These are phyloP conservation scores for Lentinula sp. DNA, from an alignment of 768 basidiomycete genomes.

Conservation along the genomic window DNA sequence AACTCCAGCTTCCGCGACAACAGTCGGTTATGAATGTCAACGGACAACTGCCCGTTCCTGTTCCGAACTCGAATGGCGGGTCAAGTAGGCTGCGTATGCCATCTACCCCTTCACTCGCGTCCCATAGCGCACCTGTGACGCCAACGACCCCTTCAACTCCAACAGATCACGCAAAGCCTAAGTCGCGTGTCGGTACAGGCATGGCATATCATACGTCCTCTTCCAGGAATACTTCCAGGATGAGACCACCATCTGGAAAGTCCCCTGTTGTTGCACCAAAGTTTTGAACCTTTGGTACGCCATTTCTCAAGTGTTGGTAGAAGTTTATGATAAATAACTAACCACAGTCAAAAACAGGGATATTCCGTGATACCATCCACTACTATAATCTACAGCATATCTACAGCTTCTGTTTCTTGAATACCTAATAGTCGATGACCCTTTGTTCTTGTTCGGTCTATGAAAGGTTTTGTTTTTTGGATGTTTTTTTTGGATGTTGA, in stretches of 20 bases:
- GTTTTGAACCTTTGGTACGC: not conserved
- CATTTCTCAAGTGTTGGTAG: not conserved
- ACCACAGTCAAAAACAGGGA: not conserved
- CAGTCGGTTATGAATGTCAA: slow-evolving; percentile 9
- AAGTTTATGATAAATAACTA: not conserved
- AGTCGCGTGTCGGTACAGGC: slow-evolving; percentile 62
- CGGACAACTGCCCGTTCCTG: slow-evolving; percentile 29
- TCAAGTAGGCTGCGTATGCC: not conserved
- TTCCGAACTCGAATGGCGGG: slow-evolving; percentile 15
- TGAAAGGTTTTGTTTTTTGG: not conserved
- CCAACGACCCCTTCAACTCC: not conserved
- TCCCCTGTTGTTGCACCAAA: not conserved
- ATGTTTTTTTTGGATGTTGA: not conserved
- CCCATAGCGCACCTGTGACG: not conserved
- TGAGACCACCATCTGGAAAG: not conserved
- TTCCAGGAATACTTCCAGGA: not conserved
- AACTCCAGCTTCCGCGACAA: slow-evolving; percentile 25
- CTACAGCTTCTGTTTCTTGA: not conserved
- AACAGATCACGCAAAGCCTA: slow-evolving; percentile 24
- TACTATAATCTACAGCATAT: not conserved
- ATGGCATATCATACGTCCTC: slow-evolving; percentile 49
- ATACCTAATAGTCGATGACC: not conserved
- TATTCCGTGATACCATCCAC: not conserved
- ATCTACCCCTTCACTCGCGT: not conserved
- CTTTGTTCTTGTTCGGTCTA: not conserved